Evolutionary conservation across 148 eudicot genomes (phyloP).

Genomic region (Vaccinium vitisidaea): DNA sequence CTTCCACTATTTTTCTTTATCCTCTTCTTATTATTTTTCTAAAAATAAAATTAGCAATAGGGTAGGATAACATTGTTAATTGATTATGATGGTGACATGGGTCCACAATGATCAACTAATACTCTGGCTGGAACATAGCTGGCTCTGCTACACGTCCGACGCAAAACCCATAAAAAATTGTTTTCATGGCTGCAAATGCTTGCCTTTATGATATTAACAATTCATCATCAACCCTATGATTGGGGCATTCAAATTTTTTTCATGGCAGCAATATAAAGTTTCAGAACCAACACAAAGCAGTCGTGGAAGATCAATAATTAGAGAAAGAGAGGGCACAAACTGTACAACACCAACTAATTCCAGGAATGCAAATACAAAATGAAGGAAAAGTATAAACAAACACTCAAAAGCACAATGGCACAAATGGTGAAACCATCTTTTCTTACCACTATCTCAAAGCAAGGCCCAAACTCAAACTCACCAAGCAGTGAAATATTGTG

Average conservation of each 20-base stretch:
- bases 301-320: background rate
- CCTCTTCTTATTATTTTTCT: background rate
- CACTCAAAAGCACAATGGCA: constrained; percentile 6
- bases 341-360: constrained; percentile 13
- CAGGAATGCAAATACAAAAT: constrained; percentile 24
- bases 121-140: background rate
- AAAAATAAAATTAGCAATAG: background rate
- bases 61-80: background rate
- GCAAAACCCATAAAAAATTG: background rate
- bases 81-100: background rate
- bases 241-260: background rate
- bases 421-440: constrained; percentile 7
- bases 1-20: background rate
- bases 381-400: constrained; percentile 11
- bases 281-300: constrained; percentile 3
- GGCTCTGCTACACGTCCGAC: background rate
- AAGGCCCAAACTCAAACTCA: constrained; percentile 3
- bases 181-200: background rate
- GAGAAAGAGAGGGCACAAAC: background rate
- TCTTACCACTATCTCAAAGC: constrained; percentile 13
- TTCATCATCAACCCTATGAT: background rate
- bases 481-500: constrained; percentile 13
- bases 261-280: background rate
- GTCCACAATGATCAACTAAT: background rate
- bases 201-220: background rate